Conservation (phyloP, 2,329 filamentous ascomycete species). For the Botrytis pseudocinerea region DNA sequence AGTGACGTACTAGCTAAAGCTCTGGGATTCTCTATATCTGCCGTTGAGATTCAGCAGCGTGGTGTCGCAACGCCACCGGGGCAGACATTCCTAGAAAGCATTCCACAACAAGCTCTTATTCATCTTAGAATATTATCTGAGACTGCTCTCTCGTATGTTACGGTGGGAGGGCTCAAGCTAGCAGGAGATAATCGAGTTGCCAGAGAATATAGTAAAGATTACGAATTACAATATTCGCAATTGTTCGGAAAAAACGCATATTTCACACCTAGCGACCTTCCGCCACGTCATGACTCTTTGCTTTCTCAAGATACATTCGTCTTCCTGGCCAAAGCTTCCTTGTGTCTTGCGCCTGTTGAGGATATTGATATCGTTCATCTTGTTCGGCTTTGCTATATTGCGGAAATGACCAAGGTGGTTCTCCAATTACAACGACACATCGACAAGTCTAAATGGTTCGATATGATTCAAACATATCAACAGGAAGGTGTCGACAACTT, state of each 20-base stretch:
- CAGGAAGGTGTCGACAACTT: conserved; percentile 27
- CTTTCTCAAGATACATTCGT: conserved; percentile 72
- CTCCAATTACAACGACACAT: conserved; percentile 58
- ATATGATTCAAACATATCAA: conserved; percentile 28
- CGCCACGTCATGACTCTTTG: conserved; percentile 49
- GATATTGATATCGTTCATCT: conserved; percentile 76
- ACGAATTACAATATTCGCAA: conserved; percentile 72
- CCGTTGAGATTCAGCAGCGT: conserved; percentile 88
- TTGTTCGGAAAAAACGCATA: conserved; percentile 54
- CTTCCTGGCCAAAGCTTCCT: conserved; percentile 77
- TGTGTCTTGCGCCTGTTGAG: conserved; percentile 67
- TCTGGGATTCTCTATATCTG: conserved; percentile 82
- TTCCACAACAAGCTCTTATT: conserved; percentile 80
- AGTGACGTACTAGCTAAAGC: conserved; percentile 63
- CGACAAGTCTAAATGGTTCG: conserved; percentile 51
- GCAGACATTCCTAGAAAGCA: conserved; percentile 75
- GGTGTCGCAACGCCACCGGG: conserved; percentile 74
- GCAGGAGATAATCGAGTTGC: conserved; percentile 61
- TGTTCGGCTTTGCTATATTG: conserved; percentile 82
- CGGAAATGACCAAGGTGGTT: conserved; percentile 84
- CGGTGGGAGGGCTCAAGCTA: conserved; percentile 68
- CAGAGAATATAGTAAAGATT: conserved; percentile 65
- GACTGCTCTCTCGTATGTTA: conserved; percentile 81
- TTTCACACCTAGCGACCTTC: background rate
- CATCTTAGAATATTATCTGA: conserved; percentile 87